These are phyloP conservation scores for Penicillium salamii DNA, from an alignment of 495 filamentous ascomycete genomes.

Conservation along the genomic window DNA sequence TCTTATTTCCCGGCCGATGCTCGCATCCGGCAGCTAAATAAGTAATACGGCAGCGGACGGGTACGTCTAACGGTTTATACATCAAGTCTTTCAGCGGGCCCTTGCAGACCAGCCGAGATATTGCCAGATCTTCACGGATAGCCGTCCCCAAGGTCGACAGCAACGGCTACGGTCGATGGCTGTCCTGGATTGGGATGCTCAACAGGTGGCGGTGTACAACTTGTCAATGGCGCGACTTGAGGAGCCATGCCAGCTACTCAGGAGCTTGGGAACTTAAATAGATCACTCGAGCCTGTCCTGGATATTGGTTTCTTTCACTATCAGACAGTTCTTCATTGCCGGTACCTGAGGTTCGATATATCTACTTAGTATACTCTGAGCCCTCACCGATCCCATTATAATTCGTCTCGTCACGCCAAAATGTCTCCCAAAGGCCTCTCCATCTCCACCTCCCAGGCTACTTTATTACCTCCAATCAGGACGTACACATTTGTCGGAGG, in stretches of 20 bases:
- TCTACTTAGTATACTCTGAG: background rate
- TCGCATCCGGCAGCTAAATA: constrained; percentile 3
- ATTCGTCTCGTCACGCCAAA: too few species aligned
- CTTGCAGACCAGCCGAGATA: constrained; percentile 33
- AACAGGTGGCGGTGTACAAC: constrained; percentile 40
- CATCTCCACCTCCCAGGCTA: background rate
- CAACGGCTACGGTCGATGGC: constrained; percentile 18
- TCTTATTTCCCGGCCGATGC: constrained; percentile 1
- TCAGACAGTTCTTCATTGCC: background rate
- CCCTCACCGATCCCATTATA: too few species aligned
- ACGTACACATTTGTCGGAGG: constrained; percentile 4
- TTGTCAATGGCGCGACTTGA: constrained; percentile 13
- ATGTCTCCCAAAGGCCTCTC: constrained; percentile 5
- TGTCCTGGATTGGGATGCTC: constrained; percentile 25
- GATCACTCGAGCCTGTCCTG: constrained; percentile 3
- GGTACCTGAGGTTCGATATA: background rate
- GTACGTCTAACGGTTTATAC: constrained; percentile 30
- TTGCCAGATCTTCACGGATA: constrained; percentile 19
- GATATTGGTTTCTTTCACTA: background rate
- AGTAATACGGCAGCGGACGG: constrained; percentile 9
- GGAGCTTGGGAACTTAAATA: constrained; percentile 18
- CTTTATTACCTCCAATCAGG: background rate
- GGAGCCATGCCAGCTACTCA: constrained; percentile 5
- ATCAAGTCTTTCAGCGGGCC: constrained; percentile 35
- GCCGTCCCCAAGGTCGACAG: constrained; percentile 16